Evolutionary conservation across 108 stramenopile species (phyloP).

Genomic region (Phaeodactylum tricornutum): DNA sequence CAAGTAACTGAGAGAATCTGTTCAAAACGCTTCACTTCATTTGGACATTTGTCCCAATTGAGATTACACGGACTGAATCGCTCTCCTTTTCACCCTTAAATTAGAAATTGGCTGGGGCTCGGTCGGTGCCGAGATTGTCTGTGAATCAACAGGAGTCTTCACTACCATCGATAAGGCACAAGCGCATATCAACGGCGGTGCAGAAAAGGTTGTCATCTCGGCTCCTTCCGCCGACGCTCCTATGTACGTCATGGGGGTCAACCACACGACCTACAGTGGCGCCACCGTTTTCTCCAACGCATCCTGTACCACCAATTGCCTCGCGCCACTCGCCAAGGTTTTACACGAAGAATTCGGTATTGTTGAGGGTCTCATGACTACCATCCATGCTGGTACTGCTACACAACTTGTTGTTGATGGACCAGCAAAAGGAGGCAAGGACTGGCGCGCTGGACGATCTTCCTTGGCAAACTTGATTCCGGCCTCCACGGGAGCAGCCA

Average conservation of each 20-base stretch:
- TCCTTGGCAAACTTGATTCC: slow-evolving; percentile 86
- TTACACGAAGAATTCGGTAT: slow-evolving; percentile 94
- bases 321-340: slow-evolving; percentile 97
- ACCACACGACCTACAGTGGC: slow-evolving; percentile 75
- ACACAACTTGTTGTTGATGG: slow-evolving; percentile 97
- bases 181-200: slow-evolving; percentile 86
- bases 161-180: slow-evolving; percentile 80
- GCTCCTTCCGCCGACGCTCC: slow-evolving; percentile 89
- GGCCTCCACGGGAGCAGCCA: slow-evolving; percentile 93
- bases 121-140: slow-evolving; percentile 84
- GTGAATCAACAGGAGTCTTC: slow-evolving; percentile 97
- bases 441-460: slow-evolving; percentile 70
- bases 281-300: slow-evolving; percentile 94
- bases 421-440: slow-evolving; percentile 87
- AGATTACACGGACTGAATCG: background rate
- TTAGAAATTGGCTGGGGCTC: slow-evolving; percentile 84
- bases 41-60: background rate
- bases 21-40: no score
- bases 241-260: slow-evolving; percentile 99
- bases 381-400: slow-evolving; percentile 96
- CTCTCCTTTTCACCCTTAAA: background rate
- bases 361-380: slow-evolving; percentile 97
- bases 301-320: slow-evolving; percentile 99
- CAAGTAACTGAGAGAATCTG: no score
- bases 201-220: slow-evolving; percentile 95